These are phyloP conservation scores for Sporisorium scitamineum DNA, from an alignment of 1,284 basidiomycete species.

Conservation along the genomic window DNA sequence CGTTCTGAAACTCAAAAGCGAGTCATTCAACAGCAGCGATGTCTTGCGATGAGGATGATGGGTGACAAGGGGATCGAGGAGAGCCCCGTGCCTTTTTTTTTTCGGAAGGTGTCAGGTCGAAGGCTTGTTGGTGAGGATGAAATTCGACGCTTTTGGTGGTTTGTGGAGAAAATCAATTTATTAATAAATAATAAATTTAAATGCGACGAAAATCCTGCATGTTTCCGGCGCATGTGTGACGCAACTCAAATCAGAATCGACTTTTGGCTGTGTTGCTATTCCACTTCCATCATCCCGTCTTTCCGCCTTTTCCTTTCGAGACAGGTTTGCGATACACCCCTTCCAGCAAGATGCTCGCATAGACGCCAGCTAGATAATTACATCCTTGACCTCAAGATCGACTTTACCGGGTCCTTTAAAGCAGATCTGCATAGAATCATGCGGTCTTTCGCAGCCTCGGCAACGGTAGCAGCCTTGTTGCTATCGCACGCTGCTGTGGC, in stretches of 20 bases:
- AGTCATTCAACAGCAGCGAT: background rate
- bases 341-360: conserved; percentile 6
- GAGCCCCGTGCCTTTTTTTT: too few relatives aligned
- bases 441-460: conserved; percentile 6
- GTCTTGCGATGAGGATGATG: too few relatives aligned
- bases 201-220: background rate
- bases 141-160: background rate
- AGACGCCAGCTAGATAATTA: background rate
- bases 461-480: conserved; percentile 19
- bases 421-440: background rate
- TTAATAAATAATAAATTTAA: background rate
- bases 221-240: background rate
- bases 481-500: conserved; percentile 6
- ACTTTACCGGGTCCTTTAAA: background rate
- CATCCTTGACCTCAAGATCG: background rate
- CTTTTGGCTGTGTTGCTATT: background rate
- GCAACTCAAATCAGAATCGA: too few relatives aligned
- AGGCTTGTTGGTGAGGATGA: background rate
- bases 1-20: background rate
- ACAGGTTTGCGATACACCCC: background rate
- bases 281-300: conserved; percentile 6
- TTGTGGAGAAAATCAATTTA: conserved; percentile 1
- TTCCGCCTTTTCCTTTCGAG: background rate
- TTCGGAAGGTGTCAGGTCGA: background rate
- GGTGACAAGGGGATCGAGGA: background rate